Conservation (phyloP, 1,284 basidiomycete genomes). For the Ganoderma multipileum region DNA sequence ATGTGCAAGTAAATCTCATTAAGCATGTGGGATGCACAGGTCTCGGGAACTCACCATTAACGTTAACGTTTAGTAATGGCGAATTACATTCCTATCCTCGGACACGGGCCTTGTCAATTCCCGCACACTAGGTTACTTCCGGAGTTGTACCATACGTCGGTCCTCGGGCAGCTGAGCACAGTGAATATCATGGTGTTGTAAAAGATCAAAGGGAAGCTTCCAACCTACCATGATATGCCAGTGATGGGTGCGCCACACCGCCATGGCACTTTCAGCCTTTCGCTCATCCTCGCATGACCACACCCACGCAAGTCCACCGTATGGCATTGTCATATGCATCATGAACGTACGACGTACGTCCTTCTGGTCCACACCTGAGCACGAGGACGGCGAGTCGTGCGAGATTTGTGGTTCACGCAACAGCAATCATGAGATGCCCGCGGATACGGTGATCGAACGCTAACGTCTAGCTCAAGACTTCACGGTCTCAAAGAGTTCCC, state of each 20-base stretch:
- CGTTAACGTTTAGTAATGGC: not conserved
- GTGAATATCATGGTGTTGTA: not conserved
- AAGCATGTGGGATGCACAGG: not conserved
- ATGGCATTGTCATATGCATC: not conserved
- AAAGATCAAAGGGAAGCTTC: not conserved
- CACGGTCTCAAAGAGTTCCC: not conserved
- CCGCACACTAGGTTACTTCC: not conserved
- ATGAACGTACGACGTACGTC: not conserved
- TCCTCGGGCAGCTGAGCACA: not conserved
- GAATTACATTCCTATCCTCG: not conserved
- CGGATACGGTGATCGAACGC: not conserved
- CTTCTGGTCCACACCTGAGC: not conserved
- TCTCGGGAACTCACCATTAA: not conserved
- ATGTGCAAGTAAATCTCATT: not conserved
- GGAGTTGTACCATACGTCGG: not conserved
- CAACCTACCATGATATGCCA: not conserved
- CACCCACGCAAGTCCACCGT: not conserved
- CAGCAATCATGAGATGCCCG: not conserved
- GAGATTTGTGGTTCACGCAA: not conserved
- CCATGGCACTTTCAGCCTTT: too few relatives aligned
- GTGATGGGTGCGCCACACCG: not conserved
- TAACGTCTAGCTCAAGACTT: not conserved
- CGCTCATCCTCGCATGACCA: not conserved
- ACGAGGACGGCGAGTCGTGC: not conserved
- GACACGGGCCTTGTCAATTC: not conserved